A percentile compares a stretch with the other conserved stretches of the same genome.
phyloP scores from a whole-genome alignment of 345 rosid genomes.

The Melaleuca quinquenervia region DNA sequence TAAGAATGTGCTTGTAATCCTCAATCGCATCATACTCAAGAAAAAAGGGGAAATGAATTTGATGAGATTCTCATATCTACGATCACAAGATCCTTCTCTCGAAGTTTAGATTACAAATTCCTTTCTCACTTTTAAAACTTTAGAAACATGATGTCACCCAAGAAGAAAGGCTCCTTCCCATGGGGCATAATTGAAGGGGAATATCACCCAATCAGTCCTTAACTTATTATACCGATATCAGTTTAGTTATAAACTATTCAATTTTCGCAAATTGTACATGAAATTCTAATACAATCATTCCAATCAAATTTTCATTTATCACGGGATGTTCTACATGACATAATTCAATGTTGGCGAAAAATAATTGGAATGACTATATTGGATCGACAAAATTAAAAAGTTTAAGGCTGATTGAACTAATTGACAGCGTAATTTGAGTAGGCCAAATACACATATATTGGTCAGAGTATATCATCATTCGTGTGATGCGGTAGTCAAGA shows the following conservation, averaged over 20 bases:
- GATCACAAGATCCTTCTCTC: background rate
- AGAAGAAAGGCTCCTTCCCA: background rate
- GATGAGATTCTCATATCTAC: background rate
- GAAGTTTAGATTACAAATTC: background rate
- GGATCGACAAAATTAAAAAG: background rate
- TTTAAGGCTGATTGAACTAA: too few relatives aligned
- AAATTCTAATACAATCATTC: background rate
- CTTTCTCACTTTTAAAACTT: background rate
- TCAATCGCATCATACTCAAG: background rate
- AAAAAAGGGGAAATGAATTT: background rate
- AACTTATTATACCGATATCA: accelerated
- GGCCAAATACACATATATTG: background rate
- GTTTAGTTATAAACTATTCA: background rate
- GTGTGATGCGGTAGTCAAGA: background rate
- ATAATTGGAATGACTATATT: accelerated
- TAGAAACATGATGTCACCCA: background rate
- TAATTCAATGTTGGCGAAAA: accelerated
- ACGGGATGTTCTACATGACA: accelerated
- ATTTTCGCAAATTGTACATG: accelerated
- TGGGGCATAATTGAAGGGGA: background rate
- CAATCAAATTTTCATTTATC: background rate
- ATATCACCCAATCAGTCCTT: background rate
- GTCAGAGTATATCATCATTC: accelerated
- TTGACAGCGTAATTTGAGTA: background rate
- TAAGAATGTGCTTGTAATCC: background rate